phyloP scores from a whole-genome alignment of 768 basidiomycete genomes.

The Lactarius indigo region DNA sequence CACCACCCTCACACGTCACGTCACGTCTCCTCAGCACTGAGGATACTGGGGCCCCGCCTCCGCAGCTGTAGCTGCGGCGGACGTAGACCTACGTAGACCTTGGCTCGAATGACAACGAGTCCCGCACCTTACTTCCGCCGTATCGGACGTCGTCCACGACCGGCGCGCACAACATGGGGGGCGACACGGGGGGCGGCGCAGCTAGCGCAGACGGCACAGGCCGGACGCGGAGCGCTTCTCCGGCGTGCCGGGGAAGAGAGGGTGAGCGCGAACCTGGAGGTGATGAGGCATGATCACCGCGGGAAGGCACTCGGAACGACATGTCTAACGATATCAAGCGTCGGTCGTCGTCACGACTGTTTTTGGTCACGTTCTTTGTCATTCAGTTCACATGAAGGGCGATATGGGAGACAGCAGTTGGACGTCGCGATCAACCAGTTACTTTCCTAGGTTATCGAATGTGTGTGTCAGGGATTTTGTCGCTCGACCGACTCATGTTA shows the following conservation, averaged over 20 bases:
- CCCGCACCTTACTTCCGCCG: slow-evolving; percentile 29
- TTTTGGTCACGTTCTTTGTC: slow-evolving; percentile 64
- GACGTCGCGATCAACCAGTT: no score
- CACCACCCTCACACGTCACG: slow-evolving; percentile 26
- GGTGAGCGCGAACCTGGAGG: slow-evolving; percentile 45
- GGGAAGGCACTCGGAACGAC: slow-evolving; percentile 51
- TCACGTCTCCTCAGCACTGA: slow-evolving; percentile 14
- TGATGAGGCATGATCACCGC: slow-evolving; percentile 30
- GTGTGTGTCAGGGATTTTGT: no score
- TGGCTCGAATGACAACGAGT: not conserved
- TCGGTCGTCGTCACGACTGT: slow-evolving; percentile 60
- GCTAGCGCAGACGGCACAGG: not conserved
- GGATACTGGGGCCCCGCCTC: not conserved
- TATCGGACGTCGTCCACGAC: slow-evolving; percentile 7
- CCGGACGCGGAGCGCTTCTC: no score
- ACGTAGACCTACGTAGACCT: slow-evolving; percentile 13
- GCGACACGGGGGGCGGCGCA: not conserved
- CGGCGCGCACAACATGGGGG: not conserved
- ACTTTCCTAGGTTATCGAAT: no score
- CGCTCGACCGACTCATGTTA: no score
- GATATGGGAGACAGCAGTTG: not conserved
- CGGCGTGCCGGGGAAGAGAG: slow-evolving; percentile 53
- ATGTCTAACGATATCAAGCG: slow-evolving; percentile 45
- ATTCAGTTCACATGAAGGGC: slow-evolving; percentile 51
- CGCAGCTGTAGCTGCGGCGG: not conserved